These are phyloP conservation scores for Boeremia exigua DNA, from an alignment of 2,329 filamentous ascomycete species.

Conservation along the genomic window DNA sequence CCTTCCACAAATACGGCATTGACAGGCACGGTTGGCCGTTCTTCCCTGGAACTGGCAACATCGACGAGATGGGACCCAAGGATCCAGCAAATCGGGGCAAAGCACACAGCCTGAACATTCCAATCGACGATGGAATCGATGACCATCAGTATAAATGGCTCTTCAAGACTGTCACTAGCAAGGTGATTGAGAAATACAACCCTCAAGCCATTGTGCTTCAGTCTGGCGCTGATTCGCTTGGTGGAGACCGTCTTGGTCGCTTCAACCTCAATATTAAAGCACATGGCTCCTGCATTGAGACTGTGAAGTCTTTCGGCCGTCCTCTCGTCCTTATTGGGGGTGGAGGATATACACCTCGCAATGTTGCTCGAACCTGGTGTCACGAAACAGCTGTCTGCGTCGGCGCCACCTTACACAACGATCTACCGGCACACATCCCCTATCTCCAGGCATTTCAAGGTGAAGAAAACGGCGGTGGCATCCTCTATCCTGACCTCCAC, in stretches of 20 bases:
- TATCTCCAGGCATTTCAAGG: conserved; percentile 85
- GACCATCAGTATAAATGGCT: conserved; percentile 87
- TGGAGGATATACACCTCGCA: conserved; percentile 94
- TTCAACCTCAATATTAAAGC: conserved; percentile 98
- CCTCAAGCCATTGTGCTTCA: conserved; percentile 92
- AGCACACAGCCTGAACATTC: conserved; percentile 89
- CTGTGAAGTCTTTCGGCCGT: conserved; percentile 79
- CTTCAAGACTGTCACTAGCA: conserved; percentile 80
- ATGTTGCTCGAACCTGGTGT: conserved; percentile 95
- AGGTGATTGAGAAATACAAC: conserved; percentile 81
- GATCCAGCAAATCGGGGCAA: conserved; percentile 85
- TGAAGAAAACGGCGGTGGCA: conserved; percentile 71
- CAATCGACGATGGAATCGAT: conserved; percentile 87
- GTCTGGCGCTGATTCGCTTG: conserved; percentile 93
- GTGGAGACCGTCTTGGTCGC: conserved; percentile 88
- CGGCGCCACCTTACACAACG: conserved; percentile 71
- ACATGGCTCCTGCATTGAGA: conserved; percentile 89
- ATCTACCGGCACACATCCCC: conserved; percentile 79
- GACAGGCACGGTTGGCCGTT: conserved; percentile 63
- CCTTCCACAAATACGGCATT: conserved; percentile 95
- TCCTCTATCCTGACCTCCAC: conserved; percentile 85
- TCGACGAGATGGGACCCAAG: conserved; percentile 83
- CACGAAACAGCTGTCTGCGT: conserved; percentile 94
- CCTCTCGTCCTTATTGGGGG: conserved; percentile 92
- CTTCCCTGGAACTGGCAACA: conserved; percentile 89